phyloP scores from a whole-genome alignment of 1,139 yeast genomes.

The Pichia sp. region DNA sequence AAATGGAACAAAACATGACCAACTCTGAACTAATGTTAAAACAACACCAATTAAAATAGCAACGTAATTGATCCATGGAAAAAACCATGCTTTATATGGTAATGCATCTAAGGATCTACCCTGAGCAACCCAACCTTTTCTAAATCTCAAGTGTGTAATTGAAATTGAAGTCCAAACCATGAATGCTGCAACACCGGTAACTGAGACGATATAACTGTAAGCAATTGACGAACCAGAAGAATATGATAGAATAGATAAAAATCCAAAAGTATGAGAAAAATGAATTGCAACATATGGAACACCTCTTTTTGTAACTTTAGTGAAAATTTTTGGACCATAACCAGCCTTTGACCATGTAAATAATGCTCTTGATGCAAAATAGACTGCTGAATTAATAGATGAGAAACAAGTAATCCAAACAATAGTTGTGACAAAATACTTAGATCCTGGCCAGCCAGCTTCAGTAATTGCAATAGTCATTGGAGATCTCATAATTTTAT shows the following conservation, averaged over 20 bases:
- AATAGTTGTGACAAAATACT: constrained; percentile 47
- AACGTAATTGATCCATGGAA: constrained; percentile 46
- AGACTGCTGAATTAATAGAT: constrained; percentile 49
- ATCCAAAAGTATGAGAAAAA: constrained; percentile 42
- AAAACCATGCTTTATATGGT: constrained; percentile 48
- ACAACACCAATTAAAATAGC: constrained; percentile 48
- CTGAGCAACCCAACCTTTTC: constrained; percentile 43
- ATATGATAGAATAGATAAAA: constrained; percentile 44
- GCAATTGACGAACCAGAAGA: constrained; percentile 50
- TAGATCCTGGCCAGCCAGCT: constrained; percentile 48
- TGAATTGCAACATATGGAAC: constrained; percentile 47
- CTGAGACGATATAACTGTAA: constrained; percentile 45
- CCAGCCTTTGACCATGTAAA: constrained; percentile 47
- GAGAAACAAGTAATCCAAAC: constrained; percentile 46
- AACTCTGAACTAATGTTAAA: constrained; percentile 60
- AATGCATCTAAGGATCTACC: constrained; percentile 43
- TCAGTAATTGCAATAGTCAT: constrained; percentile 51
- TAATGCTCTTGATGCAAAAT: constrained; percentile 46
- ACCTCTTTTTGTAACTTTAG: constrained; percentile 40
- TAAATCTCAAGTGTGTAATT: constrained; percentile 41
- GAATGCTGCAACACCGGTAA: constrained; percentile 52
- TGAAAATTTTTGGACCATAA: constrained; percentile 41
- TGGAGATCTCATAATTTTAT: constrained; percentile 36
- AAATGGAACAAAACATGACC: constrained; percentile 60
- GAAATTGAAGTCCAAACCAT: constrained; percentile 47